Base-by-base conservation (phyloP, 495 filamentous ascomycete species). In the Clavariopsis aquatica region DNA sequence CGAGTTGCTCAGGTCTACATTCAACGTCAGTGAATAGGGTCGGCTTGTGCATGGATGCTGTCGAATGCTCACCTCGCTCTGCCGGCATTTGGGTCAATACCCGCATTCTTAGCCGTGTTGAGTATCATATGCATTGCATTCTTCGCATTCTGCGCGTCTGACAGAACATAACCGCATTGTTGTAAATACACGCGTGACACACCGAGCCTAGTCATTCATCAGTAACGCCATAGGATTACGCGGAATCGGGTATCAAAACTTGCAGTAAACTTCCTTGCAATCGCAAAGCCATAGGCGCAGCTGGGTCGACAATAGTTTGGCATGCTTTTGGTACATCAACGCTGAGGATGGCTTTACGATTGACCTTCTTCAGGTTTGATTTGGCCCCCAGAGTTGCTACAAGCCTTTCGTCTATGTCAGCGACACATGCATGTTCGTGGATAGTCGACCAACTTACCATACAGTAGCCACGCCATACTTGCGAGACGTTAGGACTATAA, bases 401-500 rank as follows among this genome's bases (percentile, higher is more conserved):
- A 8, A 98, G 83, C 94, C 93, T 96, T 65, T 26, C 31, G 23
- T 54, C 13, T 27, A 7, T 22, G 20, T 58, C 47, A 63, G 55
- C 28, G 27, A 60, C 34, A 46, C 6, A 24, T n/a, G n/a, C 19
- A 17, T 34, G 29, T 28, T 19, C 5, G 20, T 22, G 20, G 49
- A 45, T 28, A 29, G 5, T 22, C 26, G 2, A 19, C 26, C 2
- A 12, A 41, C 85, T 74, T 81, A 96, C 93, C 94, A 98, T 53
- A 98, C 86, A 1, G 93, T 97, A 3, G 93, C 91, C 57, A 98
- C 91, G 28, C 94, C 94, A 79, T 96, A 87, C 72, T 92, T 87
- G 45, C 87, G 87, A 49, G 84, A 92, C 5, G 90, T 96, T 57
- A 98, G 86, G 62, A 98, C 92, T 96, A 73, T 12, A 60, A 26